phyloP scores from a whole-genome alignment of 164 flowering plant genomes.

The Berberis vulgaris region DNA sequence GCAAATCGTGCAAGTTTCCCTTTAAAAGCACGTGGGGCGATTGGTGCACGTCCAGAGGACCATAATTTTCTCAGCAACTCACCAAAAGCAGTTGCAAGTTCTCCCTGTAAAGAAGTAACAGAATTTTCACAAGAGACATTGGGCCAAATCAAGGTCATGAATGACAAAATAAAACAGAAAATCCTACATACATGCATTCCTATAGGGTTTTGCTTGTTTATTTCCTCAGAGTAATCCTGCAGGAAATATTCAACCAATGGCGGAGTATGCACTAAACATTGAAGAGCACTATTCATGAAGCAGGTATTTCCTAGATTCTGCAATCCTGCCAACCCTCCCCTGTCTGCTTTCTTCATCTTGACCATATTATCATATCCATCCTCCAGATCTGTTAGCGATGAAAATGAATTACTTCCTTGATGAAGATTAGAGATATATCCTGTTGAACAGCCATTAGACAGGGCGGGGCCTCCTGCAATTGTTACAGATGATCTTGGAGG shows the following conservation, averaged over 20 bases:
- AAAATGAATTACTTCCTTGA: constrained; percentile 30
- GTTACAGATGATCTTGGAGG: constrained; percentile 65
- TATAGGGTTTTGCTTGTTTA: constrained; percentile 77
- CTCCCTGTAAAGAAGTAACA: constrained; percentile 61
- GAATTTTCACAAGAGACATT: constrained; percentile 10
- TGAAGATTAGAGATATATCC: constrained; percentile 29
- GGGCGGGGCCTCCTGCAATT: constrained; percentile 68
- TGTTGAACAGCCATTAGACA: constrained; percentile 61
- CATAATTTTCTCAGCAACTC: constrained; percentile 89
- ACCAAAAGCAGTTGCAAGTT: constrained; percentile 97
- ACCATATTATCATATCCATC: constrained; percentile 22
- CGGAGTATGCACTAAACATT: constrained; percentile 91
- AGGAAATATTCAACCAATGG: constrained; percentile 76
- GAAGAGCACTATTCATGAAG: constrained; percentile 96
- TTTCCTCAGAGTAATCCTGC: constrained; percentile 74
- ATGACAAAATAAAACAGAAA: too few species aligned
- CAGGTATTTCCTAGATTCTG: constrained; percentile 98
- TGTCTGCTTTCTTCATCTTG: constrained; percentile 34
- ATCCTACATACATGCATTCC: constrained; percentile 65
- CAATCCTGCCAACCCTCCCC: constrained; percentile 85
- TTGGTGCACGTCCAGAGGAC: constrained; percentile 71
- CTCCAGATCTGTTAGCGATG: constrained; percentile 32
- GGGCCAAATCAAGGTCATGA: too few species aligned
- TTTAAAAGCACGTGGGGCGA: constrained; percentile 93
- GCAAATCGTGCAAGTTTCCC: constrained; percentile 93